Conservation (phyloP, 2,329 filamentous ascomycete species). For the Penicillium corylophilum region DNA sequence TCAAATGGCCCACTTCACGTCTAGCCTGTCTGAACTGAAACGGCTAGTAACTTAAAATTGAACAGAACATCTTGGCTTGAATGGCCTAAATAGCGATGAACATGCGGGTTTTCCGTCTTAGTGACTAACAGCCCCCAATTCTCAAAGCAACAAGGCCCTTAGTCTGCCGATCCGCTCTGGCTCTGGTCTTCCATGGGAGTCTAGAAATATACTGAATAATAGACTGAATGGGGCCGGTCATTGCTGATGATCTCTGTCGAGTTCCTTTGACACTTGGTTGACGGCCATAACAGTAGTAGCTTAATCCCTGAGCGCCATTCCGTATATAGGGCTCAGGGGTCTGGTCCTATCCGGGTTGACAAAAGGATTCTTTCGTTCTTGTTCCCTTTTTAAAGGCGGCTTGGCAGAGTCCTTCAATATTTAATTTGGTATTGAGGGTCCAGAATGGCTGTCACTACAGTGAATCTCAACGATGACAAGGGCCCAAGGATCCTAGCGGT, state of each 20-base stretch:
- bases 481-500: constrained; percentile 36
- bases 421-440: not conserved
- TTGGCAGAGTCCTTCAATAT: not conserved
- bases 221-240: too few relatives aligned
- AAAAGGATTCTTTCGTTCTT: not conserved
- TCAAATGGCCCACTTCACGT: not conserved
- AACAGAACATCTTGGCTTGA: not conserved
- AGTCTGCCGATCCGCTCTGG: not conserved
- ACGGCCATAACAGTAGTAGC: not conserved
- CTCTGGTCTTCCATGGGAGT: too few relatives aligned
- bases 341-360: not conserved
- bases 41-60: not conserved
- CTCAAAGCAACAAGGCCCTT: not conserved
- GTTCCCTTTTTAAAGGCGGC: not conserved
- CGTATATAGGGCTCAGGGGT: not conserved
- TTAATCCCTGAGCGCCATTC: not conserved
- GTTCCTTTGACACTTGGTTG: not conserved
- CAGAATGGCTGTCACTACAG: constrained; percentile 8
- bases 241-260: too few relatives aligned
- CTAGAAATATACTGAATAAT: not conserved
- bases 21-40: not conserved
- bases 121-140: not conserved
- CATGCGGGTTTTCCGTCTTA: not conserved
- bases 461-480: constrained; percentile 29
- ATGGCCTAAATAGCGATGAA: not conserved